A percentile compares a stretch with the other conserved stretches of the same genome.
phyloP scores from a whole-genome alignment of 2,329 filamentous ascomycete species.

The Byssothecium circinans region DNA sequence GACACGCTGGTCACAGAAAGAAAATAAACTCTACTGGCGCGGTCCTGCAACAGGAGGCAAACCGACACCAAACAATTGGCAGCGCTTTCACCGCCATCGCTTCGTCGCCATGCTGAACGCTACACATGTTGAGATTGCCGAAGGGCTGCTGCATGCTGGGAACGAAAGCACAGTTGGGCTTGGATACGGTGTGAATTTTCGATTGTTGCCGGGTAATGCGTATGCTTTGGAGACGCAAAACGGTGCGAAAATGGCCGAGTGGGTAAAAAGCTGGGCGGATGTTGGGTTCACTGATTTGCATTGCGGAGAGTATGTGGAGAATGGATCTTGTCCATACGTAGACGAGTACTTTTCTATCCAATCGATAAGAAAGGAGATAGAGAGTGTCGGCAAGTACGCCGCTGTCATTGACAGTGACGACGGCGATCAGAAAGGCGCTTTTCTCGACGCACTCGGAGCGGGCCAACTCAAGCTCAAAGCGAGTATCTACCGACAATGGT shows the following conservation, averaged over 20 bases:
- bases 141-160: constrained; percentile 31
- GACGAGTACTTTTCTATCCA: constrained; percentile 40
- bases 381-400: constrained; percentile 41
- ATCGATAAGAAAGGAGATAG: neutral
- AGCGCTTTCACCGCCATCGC: constrained; percentile 71
- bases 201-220: constrained; percentile 37
- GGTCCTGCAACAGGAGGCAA: constrained; percentile 52
- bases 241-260: constrained; percentile 35
- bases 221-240: constrained; percentile 18
- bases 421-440: constrained; percentile 20
- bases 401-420: constrained; percentile 69
- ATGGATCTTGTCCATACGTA: constrained; percentile 50
- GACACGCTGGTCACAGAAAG: constrained; percentile 46
- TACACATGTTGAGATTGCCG: constrained; percentile 56
- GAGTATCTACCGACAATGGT: constrained; percentile 78
- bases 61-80: constrained; percentile 61
- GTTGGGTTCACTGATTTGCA: constrained; percentile 46
- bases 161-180: constrained; percentile 19
- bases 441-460: constrained; percentile 58
- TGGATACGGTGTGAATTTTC: constrained; percentile 44
- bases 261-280: constrained; percentile 43
- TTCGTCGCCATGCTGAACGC: constrained; percentile 74
- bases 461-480: constrained; percentile 73
- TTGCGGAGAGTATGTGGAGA: constrained; percentile 42
- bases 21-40: constrained; percentile 49